phyloP scores from a whole-genome alignment of 768 basidiomycete species.

The Tylopilus vinaceipallidus region DNA sequence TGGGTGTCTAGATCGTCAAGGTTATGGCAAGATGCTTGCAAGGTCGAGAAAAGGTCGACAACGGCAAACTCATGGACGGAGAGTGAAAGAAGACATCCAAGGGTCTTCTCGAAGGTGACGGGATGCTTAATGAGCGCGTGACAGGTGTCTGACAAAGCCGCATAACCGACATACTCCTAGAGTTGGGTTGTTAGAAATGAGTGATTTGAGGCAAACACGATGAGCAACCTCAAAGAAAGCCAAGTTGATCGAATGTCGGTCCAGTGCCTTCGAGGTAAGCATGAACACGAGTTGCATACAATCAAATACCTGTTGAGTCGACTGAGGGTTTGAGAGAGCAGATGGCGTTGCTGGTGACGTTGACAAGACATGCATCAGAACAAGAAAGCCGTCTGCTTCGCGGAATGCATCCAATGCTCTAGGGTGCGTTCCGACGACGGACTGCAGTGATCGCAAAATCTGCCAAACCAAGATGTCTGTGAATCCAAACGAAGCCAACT shows the following conservation, averaged over 20 bases:
- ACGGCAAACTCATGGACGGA: conserved; percentile 64
- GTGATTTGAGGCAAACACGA: conserved; percentile 29
- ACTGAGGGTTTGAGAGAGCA: conserved; percentile 29
- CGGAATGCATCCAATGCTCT: conserved; percentile 74
- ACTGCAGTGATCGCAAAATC: conserved; percentile 66
- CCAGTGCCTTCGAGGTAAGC: conserved; percentile 63
- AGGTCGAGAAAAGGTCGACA: conserved; percentile 49
- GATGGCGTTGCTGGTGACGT: conserved; percentile 40
- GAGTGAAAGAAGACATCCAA: conserved; percentile 69
- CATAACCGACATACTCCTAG: conserved; percentile 54
- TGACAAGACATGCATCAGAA: conserved; percentile 70
- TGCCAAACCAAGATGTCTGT: conserved; percentile 23
- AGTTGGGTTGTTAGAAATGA: background rate
- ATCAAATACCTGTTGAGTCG: conserved; percentile 45
- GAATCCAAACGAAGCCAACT: background rate
- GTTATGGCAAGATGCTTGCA: conserved; percentile 37
- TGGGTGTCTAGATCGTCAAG: conserved; percentile 41
- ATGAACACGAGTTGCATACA: conserved; percentile 60
- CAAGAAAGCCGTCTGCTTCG: conserved; percentile 78
- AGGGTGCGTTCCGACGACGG: conserved; percentile 63
- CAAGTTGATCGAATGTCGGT: conserved; percentile 52
- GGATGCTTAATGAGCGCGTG: conserved; percentile 47
- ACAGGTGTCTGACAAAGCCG: conserved; percentile 59
- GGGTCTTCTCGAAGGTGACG: conserved; percentile 48
- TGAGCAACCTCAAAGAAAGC: conserved; percentile 64